A percentile compares a stretch with the other conserved stretches of the same genome.
Conservation (phyloP, 2,329 filamentous ascomycete genomes). For the Colletotrichum salicis region DNA sequence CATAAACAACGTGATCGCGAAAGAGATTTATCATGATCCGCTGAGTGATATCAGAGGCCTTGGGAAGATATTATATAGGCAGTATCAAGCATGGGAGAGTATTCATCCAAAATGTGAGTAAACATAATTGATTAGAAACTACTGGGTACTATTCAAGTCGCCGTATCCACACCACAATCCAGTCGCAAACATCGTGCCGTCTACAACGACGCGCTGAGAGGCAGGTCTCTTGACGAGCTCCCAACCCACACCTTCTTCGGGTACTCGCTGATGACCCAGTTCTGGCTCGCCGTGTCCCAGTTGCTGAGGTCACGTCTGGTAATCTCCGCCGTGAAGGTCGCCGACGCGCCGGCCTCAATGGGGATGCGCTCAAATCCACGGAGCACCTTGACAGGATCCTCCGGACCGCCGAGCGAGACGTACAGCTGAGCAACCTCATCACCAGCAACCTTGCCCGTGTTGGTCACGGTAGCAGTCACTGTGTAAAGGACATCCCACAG, state of each 20-base stretch:
- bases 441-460: conserved; percentile 72
- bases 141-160: background rate
- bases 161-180: background rate
- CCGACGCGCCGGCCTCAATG: conserved; percentile 75
- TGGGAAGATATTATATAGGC: background rate
- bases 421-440: conserved; percentile 84
- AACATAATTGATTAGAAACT: conserved; percentile 12
- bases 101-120: background rate
- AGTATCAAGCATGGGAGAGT: background rate
- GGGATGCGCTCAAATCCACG: conserved; percentile 84
- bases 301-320: conserved; percentile 86
- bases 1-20: background rate
- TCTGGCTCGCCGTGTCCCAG: conserved; percentile 83
- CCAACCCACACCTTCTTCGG: conserved; percentile 67
- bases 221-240: conserved; percentile 65
- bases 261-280: conserved; percentile 76
- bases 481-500: conserved; percentile 78
- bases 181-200: background rate
- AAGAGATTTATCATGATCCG: background rate
- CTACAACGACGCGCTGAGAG: conserved; percentile 49
- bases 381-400: conserved; percentile 74
- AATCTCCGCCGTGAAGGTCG: conserved; percentile 74
- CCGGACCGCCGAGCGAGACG: conserved; percentile 80
- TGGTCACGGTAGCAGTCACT: conserved; percentile 74
- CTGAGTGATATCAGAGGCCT: background rate